phyloP scores from a whole-genome alignment of 1,284 basidiomycete species.

The Irpex lacteus region DNA sequence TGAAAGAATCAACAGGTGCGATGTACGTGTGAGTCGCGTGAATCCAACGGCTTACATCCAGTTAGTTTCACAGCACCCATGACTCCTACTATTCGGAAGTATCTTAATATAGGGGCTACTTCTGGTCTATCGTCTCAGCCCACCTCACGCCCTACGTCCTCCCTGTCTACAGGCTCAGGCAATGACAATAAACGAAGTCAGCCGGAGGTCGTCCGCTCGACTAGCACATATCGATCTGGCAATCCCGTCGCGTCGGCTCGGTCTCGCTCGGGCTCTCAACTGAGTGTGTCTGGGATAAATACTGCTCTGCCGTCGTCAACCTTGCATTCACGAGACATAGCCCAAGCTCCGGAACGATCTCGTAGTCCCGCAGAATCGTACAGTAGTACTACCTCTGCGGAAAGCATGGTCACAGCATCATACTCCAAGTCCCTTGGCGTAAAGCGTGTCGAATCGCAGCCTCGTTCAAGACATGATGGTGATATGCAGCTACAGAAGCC shows the following conservation, averaged over 20 bases:
- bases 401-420: too few relatives aligned
- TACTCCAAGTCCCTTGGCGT: too few relatives aligned
- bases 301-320: too few relatives aligned
- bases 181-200: background rate
- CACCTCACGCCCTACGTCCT: slow-evolving; percentile 29
- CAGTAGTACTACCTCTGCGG: too few relatives aligned
- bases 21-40: slow-evolving; percentile 2
- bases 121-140: slow-evolving; percentile 16
- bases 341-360: too few relatives aligned
- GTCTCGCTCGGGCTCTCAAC: slow-evolving; percentile 10
- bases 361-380: too few relatives aligned
- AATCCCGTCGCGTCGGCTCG: background rate
- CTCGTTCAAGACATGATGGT: background rate
- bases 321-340: too few relatives aligned
- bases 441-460: background rate
- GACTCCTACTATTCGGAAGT: slow-evolving; percentile 75
- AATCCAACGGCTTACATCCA: slow-evolving; percentile 8
- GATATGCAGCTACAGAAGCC: background rate
- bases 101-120: slow-evolving; percentile 57
- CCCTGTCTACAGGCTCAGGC: slow-evolving; percentile 20
- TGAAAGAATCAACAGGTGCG: slow-evolving; percentile 62
- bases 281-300: slow-evolving; percentile 1
- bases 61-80: slow-evolving; percentile 70
- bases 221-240: background rate
- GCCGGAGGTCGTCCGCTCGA: background rate